These are phyloP conservation scores for Eucommia ulmoides DNA, from an alignment of 257 asterid genomes.

Conservation along the genomic window DNA sequence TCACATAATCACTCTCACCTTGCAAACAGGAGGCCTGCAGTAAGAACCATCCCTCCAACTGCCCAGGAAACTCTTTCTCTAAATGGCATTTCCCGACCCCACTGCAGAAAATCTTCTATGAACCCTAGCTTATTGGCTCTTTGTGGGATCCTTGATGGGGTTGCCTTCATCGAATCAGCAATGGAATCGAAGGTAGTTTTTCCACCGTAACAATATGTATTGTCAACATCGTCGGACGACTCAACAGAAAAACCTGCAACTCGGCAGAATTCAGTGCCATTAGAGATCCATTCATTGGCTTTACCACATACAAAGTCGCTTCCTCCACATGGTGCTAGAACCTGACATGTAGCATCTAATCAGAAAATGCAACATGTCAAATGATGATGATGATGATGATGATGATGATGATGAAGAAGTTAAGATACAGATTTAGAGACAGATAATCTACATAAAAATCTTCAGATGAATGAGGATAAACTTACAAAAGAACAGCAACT, in stretches of 20 bases:
- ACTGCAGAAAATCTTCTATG: constrained; percentile 48
- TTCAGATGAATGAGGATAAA: too few species aligned
- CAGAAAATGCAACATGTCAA: constrained; percentile 13
- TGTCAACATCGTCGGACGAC: constrained; percentile 42
- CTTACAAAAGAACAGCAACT: too few species aligned
- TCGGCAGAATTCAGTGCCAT: constrained; percentile 95
- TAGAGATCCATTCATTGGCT: constrained; percentile 91
- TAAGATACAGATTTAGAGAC: neutral
- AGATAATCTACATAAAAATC: neutral
- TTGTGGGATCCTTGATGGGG: constrained; percentile 31
- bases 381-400: neutral
- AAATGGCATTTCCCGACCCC: constrained; percentile 45
- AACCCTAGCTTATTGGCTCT: constrained; percentile 18
- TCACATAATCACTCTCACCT: constrained; percentile 33
- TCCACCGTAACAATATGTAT: constrained; percentile 74
- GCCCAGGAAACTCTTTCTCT: constrained; percentile 91
- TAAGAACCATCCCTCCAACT: constrained; percentile 91
- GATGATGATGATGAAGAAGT: neutral
- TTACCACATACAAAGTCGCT: constrained; percentile 89
- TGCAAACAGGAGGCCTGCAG: constrained; percentile 82
- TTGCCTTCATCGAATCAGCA: constrained; percentile 55
- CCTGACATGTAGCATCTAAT: constrained; percentile 46
- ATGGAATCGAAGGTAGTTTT: constrained; percentile 57
- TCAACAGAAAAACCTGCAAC: constrained; percentile 77
- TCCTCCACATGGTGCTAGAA: constrained; percentile 77